Evolutionary conservation across 768 basidiomycete species (phyloP).

Genomic region (Tylopilus plumbeoviolaceoides): DNA sequence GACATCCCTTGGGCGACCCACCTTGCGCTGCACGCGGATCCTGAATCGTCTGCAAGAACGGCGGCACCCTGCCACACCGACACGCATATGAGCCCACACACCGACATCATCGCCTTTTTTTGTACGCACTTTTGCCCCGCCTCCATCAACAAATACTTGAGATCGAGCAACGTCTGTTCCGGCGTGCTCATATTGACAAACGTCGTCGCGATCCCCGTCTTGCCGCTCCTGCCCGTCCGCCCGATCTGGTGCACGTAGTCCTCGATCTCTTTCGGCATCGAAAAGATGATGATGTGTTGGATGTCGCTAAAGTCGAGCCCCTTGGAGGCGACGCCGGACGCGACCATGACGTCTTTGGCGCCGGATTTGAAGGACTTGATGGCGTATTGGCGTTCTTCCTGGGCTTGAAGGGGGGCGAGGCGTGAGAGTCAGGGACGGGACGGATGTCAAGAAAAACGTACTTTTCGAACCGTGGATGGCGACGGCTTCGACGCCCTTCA

Average conservation of each 20-base stretch:
- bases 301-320: slow-evolving; percentile 99
- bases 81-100: not conserved
- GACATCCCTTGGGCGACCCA: slow-evolving; percentile 79
- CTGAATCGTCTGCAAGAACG: slow-evolving; percentile 85
- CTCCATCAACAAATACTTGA: slow-evolving; percentile 95
- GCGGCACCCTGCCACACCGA: slow-evolving; percentile 83
- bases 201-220: slow-evolving; percentile 97
- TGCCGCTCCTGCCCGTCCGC: slow-evolving; percentile 94
- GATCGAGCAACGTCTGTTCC: slow-evolving; percentile 92
- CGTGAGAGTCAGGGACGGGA: too few species aligned
- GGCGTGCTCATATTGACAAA: slow-evolving; percentile 98
- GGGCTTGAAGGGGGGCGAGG: too few species aligned
- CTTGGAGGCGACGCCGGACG: slow-evolving; percentile 95
- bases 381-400: slow-evolving; percentile 98
- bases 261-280: slow-evolving; percentile 99
- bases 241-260: slow-evolving; percentile 99
- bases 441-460: slow-evolving; percentile 36
- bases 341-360: slow-evolving; percentile 99
- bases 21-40: slow-evolving; percentile 84
- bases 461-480: slow-evolving; percentile 98
- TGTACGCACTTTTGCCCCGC: slow-evolving; percentile 96
- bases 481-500: slow-evolving; percentile 98
- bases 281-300: slow-evolving; percentile 98
- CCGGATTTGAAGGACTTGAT: slow-evolving; percentile 98
- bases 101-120: too few species aligned